Percentiles rank a stretch among this genome's conserved stretches.
Conservation (phyloP, 495 filamentous ascomycete genomes). For the Daldinia loculata region DNA sequence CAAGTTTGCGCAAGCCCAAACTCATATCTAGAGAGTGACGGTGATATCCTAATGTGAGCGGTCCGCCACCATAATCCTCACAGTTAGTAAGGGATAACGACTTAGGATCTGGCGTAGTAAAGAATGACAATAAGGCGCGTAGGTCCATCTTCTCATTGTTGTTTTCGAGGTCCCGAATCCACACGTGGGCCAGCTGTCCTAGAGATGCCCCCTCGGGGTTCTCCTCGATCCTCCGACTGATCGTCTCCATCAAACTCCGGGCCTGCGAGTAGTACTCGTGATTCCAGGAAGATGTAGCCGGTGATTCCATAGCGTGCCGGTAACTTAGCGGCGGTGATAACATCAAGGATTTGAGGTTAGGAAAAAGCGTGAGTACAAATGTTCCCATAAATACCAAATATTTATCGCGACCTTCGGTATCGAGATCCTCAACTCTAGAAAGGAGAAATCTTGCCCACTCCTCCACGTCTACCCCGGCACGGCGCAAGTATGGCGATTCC, state of each 20-base stretch:
- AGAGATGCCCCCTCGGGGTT: slow-evolving; percentile 5
- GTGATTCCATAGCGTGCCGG: background rate
- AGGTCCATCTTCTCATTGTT: background rate
- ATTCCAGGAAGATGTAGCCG: background rate
- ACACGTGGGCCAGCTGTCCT: background rate
- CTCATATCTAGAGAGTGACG: background rate
- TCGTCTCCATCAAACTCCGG: background rate
- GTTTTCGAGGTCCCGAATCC: background rate
- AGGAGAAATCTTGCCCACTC: background rate
- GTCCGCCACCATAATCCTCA: background rate
- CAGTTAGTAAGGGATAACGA: background rate
- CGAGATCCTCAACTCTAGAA: background rate
- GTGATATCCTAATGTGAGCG: background rate
- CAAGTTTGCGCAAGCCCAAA: background rate
- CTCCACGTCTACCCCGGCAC: background rate
- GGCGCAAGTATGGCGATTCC: slow-evolving; percentile 1
- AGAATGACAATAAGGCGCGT: background rate
- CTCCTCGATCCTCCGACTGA: background rate
- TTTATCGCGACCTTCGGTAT: background rate
- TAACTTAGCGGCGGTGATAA: background rate
- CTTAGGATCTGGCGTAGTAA: background rate
- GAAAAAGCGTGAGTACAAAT: background rate
- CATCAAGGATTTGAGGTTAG: background rate
- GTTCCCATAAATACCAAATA: background rate
- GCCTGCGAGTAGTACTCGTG: background rate